These are phyloP conservation scores for Curvularia hawaiiensis DNA, from an alignment of 2,329 filamentous ascomycete species.

Conservation along the genomic window DNA sequence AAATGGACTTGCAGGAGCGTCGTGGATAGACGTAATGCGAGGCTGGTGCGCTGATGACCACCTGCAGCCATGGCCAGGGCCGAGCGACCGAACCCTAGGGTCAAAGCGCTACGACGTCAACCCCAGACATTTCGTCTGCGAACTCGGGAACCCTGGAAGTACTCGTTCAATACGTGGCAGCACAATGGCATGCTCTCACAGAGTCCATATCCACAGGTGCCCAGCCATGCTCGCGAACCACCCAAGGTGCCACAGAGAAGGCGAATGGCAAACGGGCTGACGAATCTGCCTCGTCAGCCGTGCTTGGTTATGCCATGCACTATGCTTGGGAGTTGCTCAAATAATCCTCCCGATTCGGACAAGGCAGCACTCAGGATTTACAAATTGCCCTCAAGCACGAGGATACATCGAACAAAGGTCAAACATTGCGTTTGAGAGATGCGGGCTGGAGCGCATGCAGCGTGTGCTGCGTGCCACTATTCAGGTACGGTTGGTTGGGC, in stretches of 20 bases:
- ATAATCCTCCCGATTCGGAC: background rate
- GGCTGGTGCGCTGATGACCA: conserved; percentile 18
- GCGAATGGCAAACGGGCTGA: conserved; percentile 7
- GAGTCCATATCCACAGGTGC: background rate
- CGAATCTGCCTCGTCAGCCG: conserved; percentile 12
- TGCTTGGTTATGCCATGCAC: conserved; percentile 10
- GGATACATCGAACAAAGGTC: background rate
- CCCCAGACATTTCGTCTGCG: conserved; percentile 2
- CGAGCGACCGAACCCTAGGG: conserved; percentile 17
- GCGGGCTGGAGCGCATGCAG: background rate
- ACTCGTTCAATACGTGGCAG: background rate
- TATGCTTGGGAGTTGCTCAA: conserved; percentile 1
- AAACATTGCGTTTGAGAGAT: conserved; percentile 1
- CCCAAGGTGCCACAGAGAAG: background rate
- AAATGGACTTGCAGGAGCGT: conserved; percentile 15
- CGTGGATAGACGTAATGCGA: conserved; percentile 18
- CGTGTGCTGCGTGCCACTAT: background rate
- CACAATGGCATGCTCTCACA: background rate
- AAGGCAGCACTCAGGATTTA: background rate
- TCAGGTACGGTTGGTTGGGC: conserved; percentile 3
- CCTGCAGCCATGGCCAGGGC: conserved; percentile 10
- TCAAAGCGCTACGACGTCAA: conserved; percentile 18
- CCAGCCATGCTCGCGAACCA: background rate
- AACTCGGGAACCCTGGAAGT: background rate
- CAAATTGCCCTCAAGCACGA: background rate